Evolutionary conservation across 139 green algal genomes (phyloP).

Genomic region (Closterium sp.): DNA sequence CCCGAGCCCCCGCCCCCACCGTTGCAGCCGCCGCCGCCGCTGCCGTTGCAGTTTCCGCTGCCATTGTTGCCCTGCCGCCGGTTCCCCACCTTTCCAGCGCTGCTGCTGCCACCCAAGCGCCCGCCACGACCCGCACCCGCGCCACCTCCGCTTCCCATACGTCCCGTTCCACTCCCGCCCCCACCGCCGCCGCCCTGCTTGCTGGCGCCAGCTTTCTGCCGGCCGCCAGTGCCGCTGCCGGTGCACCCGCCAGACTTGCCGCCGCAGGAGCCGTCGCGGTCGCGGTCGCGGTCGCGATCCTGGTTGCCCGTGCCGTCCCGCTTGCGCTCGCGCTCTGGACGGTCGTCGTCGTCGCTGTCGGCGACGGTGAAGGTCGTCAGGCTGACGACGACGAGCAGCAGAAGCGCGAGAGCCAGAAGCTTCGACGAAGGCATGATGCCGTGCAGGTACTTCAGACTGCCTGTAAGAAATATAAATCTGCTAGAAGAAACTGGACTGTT

Average conservation of each 20-base stretch:
- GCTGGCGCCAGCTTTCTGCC: not conserved
- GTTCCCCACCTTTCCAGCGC: not conserved
- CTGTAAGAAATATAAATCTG: no score
- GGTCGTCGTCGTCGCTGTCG: not conserved
- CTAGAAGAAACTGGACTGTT: no score
- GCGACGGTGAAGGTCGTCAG: not conserved
- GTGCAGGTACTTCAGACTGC: no score
- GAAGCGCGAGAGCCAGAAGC: not conserved
- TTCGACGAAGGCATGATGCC: not conserved
- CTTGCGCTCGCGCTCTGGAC: not conserved
- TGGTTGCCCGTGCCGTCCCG: not conserved
- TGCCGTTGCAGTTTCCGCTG: not conserved
- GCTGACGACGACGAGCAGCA: not conserved
- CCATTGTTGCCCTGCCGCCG: not conserved
- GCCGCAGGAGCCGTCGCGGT: not conserved
- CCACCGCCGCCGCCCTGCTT: not conserved
- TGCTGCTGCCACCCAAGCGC: not conserved
- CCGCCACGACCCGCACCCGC: not conserved
- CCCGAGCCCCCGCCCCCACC: no score
- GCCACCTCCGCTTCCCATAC: not conserved
- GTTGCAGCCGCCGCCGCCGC: not conserved
- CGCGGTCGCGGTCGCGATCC: not conserved
- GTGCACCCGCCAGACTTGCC: not conserved
- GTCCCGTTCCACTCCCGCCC: not conserved
- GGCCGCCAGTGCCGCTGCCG: not conserved